Conservation (phyloP, 31 red algal genomes). For the Bonnemaisonia californica region DNA sequence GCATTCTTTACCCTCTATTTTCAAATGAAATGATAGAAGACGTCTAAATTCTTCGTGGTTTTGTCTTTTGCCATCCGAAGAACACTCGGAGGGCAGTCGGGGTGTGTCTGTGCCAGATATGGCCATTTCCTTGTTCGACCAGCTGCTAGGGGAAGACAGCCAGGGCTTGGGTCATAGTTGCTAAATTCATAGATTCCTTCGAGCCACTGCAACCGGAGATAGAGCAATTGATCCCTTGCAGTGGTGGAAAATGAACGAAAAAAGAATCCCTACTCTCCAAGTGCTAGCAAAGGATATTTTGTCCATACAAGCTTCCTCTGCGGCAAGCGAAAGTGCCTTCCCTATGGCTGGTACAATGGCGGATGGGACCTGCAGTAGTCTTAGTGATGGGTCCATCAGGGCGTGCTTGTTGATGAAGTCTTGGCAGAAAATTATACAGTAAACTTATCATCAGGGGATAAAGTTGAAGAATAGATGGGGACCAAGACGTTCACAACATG, state of each 20-base stretch:
- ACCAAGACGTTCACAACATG: too few relatives aligned
- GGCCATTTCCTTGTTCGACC: slow-evolving; percentile 1
- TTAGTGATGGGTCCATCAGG: slow-evolving; percentile 11
- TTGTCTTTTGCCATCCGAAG: neutral
- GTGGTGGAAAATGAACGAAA: slow-evolving; percentile 9
- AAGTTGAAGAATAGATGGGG: too few relatives aligned
- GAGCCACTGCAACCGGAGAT: neutral
- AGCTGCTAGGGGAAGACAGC: neutral
- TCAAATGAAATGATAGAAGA: neutral
- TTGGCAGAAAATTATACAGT: neutral
- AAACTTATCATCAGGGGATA: too few relatives aligned
- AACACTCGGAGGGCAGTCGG: neutral
- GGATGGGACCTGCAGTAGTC: neutral
- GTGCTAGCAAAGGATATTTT: neutral
- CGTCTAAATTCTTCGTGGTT: neutral
- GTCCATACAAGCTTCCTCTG: slow-evolving; percentile 3
- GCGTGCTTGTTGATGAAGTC: neutral
- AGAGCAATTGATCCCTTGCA: slow-evolving; percentile 1
- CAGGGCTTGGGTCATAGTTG: neutral
- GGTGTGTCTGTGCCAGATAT: neutral
- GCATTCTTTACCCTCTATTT: neutral
- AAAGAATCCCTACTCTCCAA: neutral
- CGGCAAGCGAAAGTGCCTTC: slow-evolving; percentile 4
- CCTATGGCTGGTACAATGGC: neutral
- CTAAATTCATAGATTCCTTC: neutral